Conservation (phyloP, 177 flowering plant genomes). For the Tripterygium wilfordii region DNA sequence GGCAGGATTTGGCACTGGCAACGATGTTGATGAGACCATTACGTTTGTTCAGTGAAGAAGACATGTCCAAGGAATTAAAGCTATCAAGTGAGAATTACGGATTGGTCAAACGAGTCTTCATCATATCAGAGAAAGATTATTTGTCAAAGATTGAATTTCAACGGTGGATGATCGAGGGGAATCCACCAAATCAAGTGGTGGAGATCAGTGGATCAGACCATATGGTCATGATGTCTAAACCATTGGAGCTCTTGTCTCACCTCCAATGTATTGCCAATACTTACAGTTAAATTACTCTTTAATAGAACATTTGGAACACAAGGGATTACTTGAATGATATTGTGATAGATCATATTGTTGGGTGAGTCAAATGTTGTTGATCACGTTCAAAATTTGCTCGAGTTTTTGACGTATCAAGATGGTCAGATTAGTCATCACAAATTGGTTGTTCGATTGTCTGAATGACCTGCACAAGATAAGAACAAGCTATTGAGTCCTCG, state of each 20-base stretch:
- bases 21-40: constrained; percentile 16
- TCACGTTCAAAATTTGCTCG: too few species aligned
- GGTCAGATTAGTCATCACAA: too few species aligned
- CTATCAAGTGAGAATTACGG: constrained; percentile 12
- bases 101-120: constrained; percentile 17
- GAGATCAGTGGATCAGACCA: constrained; percentile 21
- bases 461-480: too few species aligned
- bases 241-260: constrained; percentile 7
- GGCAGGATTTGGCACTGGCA: constrained; percentile 18
- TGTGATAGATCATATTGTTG: too few species aligned
- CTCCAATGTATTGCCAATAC: constrained; percentile 10
- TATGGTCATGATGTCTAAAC: constrained; percentile 31
- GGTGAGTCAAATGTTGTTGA: too few species aligned
- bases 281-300: too few species aligned
- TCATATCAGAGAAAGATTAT: constrained; percentile 11
- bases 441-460: too few species aligned
- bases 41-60: constrained; percentile 15
- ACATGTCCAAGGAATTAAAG: constrained; percentile 11
- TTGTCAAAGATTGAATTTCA: constrained; percentile 3
- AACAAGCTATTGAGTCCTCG: too few species aligned
- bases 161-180: constrained; percentile 22
- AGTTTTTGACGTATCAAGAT: too few species aligned
- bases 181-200: constrained; percentile 15
- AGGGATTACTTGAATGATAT: too few species aligned
- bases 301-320: too few species aligned